A percentile compares a stretch with the other conserved stretches of the same genome.
phyloP scores from a whole-genome alignment of 805 yeast genomes.

The Zygoascus flipseniorum region DNA sequence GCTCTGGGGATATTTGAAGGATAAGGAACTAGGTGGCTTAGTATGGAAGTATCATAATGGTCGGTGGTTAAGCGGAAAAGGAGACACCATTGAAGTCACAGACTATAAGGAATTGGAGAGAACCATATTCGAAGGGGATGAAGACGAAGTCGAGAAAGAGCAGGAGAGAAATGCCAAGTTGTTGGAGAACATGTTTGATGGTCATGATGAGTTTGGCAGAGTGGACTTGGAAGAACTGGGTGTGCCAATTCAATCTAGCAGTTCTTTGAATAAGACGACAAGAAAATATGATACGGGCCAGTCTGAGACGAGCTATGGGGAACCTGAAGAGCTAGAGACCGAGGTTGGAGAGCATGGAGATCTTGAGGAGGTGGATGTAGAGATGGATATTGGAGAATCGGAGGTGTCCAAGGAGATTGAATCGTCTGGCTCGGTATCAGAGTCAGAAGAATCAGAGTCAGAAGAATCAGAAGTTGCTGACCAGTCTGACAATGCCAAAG shows the following conservation, averaged over 20 bases:
- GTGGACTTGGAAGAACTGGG: constrained; percentile 1
- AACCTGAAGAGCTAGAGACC: neutral
- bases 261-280: too few species aligned
- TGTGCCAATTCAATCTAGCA: neutral
- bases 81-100: constrained; percentile 65
- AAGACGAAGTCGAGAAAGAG: constrained; percentile 6
- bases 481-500: too few species aligned
- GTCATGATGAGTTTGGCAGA: constrained; percentile 4
- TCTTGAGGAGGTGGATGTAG: neutral
- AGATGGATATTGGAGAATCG: neutral
- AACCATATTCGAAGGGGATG: neutral
- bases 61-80: constrained; percentile 72
- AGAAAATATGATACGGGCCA: too few species aligned
- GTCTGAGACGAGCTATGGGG: too few species aligned
- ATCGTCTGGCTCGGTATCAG: too few species aligned
- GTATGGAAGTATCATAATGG: constrained; percentile 55
- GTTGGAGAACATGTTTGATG: constrained; percentile 2
- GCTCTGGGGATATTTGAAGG: constrained; percentile 85
- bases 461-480: too few species aligned
- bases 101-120: constrained; percentile 9
- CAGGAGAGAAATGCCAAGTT: constrained; percentile 3
- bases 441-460: too few species aligned
- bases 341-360: neutral
- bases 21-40: constrained; percentile 51
- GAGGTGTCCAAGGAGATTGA: neutral